Base-by-base conservation (phyloP, 1,284 basidiomycete genomes). In the Tilletia horrida region DNA sequence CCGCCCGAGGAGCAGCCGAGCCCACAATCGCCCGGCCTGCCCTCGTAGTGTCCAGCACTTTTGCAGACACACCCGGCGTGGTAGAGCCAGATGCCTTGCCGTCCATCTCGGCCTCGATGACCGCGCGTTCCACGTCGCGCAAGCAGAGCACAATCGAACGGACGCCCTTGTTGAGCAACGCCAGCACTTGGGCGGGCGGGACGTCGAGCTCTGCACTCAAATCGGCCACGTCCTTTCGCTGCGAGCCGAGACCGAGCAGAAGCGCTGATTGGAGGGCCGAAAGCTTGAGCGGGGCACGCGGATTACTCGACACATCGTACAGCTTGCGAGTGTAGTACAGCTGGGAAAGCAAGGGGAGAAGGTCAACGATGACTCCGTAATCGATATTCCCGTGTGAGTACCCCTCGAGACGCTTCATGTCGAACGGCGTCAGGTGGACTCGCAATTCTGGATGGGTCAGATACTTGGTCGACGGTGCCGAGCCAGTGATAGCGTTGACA, bases 341-440 rank as follows among this genome's bases (percentile, higher is more conserved):
- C 16, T 85, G 83, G 0, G 92, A 88, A 43, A 95, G 84, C 0
- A 85, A 86, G 0, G 96, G 94, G 3, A 98, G 85, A 16, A 98
- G 86, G 82, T 99, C 96, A 62, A 98, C 85, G 67, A 98, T 88
- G 76, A 97, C 91, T 81, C 97, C 93, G 80, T 95, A 96, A 83
- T 98, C 96, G 61, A 98, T 86, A 88, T 91, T 89, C 83, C 94
- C 96, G 82, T 95, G 93, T 3, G 92, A 90, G 77, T 98, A 99
- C 6, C 94, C 91, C 74, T 95, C 91, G 43, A 98, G 87, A 1
- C 96, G 89, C 84, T 97, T 97, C 76, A 98, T 85, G 83, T 98
- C 96, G 81, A 97, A 97, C 0, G 95, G 93, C 0, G 92, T 89
- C 69, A 96, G 83, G 18, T 91, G 83, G 48, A 89, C 84, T 1